Conservation (phyloP, 768 basidiomycete genomes). For the Daedaleopsis nitida region DNA sequence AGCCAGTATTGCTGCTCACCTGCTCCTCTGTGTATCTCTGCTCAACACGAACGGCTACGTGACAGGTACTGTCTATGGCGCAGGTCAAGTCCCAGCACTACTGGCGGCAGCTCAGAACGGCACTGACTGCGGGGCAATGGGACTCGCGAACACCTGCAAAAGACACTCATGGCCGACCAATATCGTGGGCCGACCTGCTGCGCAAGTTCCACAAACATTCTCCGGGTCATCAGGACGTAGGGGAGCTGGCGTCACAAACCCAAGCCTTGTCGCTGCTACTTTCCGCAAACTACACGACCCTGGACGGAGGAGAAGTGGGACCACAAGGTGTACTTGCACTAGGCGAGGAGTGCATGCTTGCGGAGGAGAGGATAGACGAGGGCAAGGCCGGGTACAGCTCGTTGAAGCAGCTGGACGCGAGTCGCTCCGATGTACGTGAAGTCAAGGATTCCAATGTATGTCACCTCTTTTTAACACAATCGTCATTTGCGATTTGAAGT, state of each 20-base stretch:
- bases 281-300: slow-evolving; percentile 43
- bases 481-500: slow-evolving; percentile 41
- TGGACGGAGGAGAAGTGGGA: slow-evolving; percentile 45
- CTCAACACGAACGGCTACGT: too few relatives aligned
- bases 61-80: slow-evolving; percentile 32
- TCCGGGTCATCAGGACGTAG: slow-evolving; percentile 56
- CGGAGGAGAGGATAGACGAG: slow-evolving; percentile 59
- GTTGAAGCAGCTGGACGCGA: slow-evolving; percentile 50
- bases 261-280: slow-evolving; percentile 61
- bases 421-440: slow-evolving; percentile 60
- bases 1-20: too few relatives aligned
- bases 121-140: slow-evolving; percentile 79
- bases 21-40: too few relatives aligned
- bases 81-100: slow-evolving; percentile 73
- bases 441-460: slow-evolving; percentile 5
- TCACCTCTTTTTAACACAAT: slow-evolving; percentile 5
- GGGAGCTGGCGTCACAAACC: slow-evolving; percentile 68
- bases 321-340: slow-evolving; percentile 43
- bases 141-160: slow-evolving; percentile 60
- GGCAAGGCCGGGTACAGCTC: slow-evolving; percentile 53
- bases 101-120: slow-evolving; percentile 71
- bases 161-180: slow-evolving; percentile 47
- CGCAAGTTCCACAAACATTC: slow-evolving; percentile 90
- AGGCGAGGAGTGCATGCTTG: slow-evolving; percentile 60
- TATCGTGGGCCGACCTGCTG: slow-evolving; percentile 79